Percentiles rank a stretch among this genome's conserved stretches.
Evolutionary conservation across 345 rosid genomes (phyloP).

Genomic region (Rhodamnia argentea): DNA sequence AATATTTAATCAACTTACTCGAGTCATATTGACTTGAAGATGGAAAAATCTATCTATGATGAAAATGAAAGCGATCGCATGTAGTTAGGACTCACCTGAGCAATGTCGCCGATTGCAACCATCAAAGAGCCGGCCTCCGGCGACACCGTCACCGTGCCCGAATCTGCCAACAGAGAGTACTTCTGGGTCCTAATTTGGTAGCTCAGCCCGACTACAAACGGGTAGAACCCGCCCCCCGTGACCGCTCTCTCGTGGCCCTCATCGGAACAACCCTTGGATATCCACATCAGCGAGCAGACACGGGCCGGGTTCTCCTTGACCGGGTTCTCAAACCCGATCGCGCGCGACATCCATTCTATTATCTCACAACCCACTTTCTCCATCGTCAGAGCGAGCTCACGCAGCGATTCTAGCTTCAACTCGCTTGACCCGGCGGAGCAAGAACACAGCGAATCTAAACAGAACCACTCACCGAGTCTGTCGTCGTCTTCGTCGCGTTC

Average conservation of each 20-base stretch:
- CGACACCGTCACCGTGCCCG: constrained; percentile 41
- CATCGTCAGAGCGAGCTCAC: constrained; percentile 29
- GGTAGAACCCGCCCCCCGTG: constrained; percentile 51
- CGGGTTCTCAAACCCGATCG: constrained; percentile 48
- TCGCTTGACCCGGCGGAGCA: constrained; percentile 19
- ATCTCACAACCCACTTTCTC: constrained; percentile 49
- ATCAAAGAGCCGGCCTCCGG: constrained; percentile 56
- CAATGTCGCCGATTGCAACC: constrained; percentile 64
- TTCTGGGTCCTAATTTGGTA: constrained; percentile 49
- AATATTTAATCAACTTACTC: background rate
- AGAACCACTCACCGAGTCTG: constrained; percentile 39
- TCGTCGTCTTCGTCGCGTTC: constrained; percentile 28
- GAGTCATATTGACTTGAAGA: background rate
- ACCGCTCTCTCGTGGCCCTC: constrained; percentile 3
- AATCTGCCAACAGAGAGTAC: constrained; percentile 34
- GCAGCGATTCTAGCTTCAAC: constrained; percentile 26
- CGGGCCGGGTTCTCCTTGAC: constrained; percentile 35
- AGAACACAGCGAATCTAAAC: constrained; percentile 28
- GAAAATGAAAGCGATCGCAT: background rate
- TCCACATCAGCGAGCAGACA: constrained; percentile 39
- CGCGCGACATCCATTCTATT: constrained; percentile 27
- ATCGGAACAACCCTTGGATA: constrained; percentile 19
- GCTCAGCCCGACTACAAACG: constrained; percentile 54
- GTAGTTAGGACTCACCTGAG: constrained; percentile 28
- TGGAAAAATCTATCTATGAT: background rate